phyloP scores from a whole-genome alignment of 1,284 basidiomycete species.

The Puccinia polysora region DNA sequence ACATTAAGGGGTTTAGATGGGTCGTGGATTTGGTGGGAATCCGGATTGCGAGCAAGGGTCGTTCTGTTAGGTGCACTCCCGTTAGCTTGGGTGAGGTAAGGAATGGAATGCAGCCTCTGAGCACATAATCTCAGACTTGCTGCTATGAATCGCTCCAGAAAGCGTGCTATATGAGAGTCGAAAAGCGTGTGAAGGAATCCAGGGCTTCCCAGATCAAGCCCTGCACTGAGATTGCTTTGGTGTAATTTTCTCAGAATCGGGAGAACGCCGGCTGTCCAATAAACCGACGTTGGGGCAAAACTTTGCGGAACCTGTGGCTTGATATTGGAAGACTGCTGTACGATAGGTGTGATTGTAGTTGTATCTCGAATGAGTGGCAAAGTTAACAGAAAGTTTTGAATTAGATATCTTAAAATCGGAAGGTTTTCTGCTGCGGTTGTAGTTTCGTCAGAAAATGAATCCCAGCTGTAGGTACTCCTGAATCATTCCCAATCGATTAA shows the following conservation, averaged over 20 bases:
- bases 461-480: constrained; percentile 33
- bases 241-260: constrained; percentile 36
- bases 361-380: constrained; percentile 48
- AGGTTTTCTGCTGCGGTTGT: constrained; percentile 16
- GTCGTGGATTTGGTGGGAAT: no score
- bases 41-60: no score
- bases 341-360: constrained; percentile 14
- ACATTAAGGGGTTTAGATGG: no score
- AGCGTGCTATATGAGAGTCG: constrained; percentile 4
- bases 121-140: constrained; percentile 24
- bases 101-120: not conserved
- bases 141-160: constrained; percentile 28
- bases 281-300: constrained; percentile 8
- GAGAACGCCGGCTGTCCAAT: constrained; percentile 37
- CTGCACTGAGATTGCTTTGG: constrained; percentile 35
- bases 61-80: no score
- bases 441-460: constrained; percentile 17
- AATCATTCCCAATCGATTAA: not conserved
- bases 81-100: not conserved
- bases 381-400: constrained; percentile 48
- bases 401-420: constrained; percentile 48
- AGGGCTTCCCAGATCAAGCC: constrained; percentile 35
- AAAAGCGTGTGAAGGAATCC: constrained; percentile 36
- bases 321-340: not conserved
- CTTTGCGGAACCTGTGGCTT: constrained; percentile 9